A percentile compares a stretch with the other conserved stretches of the same genome.
phyloP scores from a whole-genome alignment of 2,329 filamentous ascomycete species.

The Verticillium nubilum region DNA sequence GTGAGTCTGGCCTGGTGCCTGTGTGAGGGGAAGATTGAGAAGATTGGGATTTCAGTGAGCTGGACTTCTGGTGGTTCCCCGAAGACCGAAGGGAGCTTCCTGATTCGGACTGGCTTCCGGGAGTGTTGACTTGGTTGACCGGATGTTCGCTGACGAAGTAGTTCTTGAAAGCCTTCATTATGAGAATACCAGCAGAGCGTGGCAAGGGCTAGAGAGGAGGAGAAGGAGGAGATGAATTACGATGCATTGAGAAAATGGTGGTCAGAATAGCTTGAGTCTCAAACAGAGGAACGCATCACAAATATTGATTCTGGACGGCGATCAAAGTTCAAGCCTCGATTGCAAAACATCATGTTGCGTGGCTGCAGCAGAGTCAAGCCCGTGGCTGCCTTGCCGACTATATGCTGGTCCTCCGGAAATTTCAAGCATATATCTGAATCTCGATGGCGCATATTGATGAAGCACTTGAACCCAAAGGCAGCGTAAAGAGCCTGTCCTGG shows the following conservation, averaged over 20 bases:
- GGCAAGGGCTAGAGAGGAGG: not conserved
- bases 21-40: conserved; percentile 2
- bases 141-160: conserved; percentile 6
- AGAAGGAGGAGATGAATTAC: too few relatives aligned
- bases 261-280: too few relatives aligned
- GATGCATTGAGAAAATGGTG: too few relatives aligned
- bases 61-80: not conserved
- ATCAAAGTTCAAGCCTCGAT: not conserved
- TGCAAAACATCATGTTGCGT: not conserved
- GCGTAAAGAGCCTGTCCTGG: too few relatives aligned
- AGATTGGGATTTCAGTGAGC: not conserved
- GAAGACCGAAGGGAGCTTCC: not conserved
- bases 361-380: not conserved
- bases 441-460: too few relatives aligned
- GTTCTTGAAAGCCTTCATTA: conserved; percentile 12
- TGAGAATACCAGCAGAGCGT: not conserved
- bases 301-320: not conserved
- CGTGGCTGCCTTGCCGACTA: not conserved
- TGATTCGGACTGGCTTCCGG: not conserved
- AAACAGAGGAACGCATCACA: too few relatives aligned
- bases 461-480: too few relatives aligned
- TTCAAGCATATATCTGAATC: not conserved
- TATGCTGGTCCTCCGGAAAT: not conserved
- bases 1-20: not conserved
- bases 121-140: not conserved